Base-by-base conservation (phyloP, 768 basidiomycete species). In the Agaricus blazei region DNA sequence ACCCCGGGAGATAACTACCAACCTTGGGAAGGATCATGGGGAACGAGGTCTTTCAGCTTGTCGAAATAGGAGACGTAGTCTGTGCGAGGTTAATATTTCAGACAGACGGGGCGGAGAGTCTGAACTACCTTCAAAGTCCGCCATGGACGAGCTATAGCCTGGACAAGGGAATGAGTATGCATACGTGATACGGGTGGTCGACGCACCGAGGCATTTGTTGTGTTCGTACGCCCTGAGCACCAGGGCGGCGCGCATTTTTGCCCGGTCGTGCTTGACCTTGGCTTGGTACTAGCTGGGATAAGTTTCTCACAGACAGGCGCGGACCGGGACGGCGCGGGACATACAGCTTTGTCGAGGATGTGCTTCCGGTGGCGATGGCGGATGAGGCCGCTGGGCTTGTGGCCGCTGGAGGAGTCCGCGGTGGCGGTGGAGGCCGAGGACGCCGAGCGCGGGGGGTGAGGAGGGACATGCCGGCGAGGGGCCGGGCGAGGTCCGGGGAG, bases 131-230 rank as follows among this genome's bases (percentile, higher is more conserved):
- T 56, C 48, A 27, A 56, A 56, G 36, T 56, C 54, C 12, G 40
- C 41, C 11, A 56, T 34, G 7, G 54, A 56, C 12, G 54, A 56
- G n/a, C 36, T 28, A 50, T 56, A 56, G 15, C 54, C 54, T 56
- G 29, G 15, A 43, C 4, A 27, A 14, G 19, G 37, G 42, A 3
- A 27, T 9, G 15, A 6, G 7, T n/a, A 26, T 34, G 41, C 24
- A n/a, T 19, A 9, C 29, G 24, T 14, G 3, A 19, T 1, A 8
- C 31, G 15, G 19, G 28, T 34, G 11, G 7, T 8, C 8, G 28
- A 43, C 54, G 14, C 28, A 56, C 54, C 54, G 26, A 49, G 29
- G 3, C 54, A 41, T 28, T 37, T 49, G 29, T 44, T 34, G 19
- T n/a, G 19, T 15, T 56, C 54, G 24, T 56, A 50, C 4, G 54